Conservation (phyloP, 2,329 filamentous ascomycete species). For the Epichloe coenophiala region DNA sequence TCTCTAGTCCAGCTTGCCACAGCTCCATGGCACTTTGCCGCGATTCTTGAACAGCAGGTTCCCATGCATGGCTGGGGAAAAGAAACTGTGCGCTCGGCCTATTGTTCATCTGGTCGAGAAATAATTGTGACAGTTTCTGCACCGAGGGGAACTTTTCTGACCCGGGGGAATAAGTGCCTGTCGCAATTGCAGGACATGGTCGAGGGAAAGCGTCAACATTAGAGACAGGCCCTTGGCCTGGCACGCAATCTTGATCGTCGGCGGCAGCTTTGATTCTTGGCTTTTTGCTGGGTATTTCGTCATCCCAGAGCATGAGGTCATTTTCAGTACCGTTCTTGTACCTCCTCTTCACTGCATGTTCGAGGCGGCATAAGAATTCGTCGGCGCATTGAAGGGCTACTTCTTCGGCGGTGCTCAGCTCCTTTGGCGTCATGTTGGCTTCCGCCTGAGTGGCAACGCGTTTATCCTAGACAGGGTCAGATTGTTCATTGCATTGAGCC, state of each 20-base stretch:
- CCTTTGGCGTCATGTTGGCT: neutral
- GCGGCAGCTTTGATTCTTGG: neutral
- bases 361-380: neutral
- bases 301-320: neutral
- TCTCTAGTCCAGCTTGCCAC: conserved; percentile 2
- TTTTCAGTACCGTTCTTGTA: neutral
- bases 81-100: neutral
- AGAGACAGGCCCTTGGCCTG: neutral
- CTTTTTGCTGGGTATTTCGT: neutral
- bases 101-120: neutral
- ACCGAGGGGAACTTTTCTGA: neutral
- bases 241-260: neutral
- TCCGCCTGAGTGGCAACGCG: neutral
- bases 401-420: neutral
- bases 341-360: neutral
- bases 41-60: neutral
- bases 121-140: too few species aligned
- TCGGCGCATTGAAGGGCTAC: neutral
- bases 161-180: neutral
- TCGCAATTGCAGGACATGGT: neutral
- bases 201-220: neutral
- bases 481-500: neutral
- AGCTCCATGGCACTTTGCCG: conserved; percentile 2
- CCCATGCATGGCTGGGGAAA: neutral
- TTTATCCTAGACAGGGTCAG: neutral